Evolutionary conservation across 305 asterid genomes (phyloP).

Genomic region (Solanum hybrid): DNA sequence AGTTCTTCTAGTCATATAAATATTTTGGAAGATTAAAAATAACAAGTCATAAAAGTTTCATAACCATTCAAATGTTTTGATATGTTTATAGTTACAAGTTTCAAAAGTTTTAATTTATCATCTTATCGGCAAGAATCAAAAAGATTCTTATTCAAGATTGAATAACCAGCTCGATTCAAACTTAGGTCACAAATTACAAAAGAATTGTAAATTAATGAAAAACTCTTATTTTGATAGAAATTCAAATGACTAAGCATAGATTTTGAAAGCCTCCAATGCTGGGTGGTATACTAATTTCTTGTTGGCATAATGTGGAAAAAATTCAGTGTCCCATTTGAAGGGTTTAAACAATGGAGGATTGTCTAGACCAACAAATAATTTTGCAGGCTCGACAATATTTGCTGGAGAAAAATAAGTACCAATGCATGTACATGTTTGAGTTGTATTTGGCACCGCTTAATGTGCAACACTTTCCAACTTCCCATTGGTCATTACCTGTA

Average conservation of each 20-base stretch:
- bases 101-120: too few species aligned
- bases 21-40: too few species aligned
- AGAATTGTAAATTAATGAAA: not conserved
- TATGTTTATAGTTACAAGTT: too few species aligned
- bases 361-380: not conserved
- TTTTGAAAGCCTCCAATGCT: not conserved
- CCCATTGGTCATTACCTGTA: slow-evolving; percentile 48
- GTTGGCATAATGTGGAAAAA: not conserved
- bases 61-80: too few species aligned
- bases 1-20: too few species aligned
- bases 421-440: not conserved
- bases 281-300: not conserved
- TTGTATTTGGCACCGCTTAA: slow-evolving; percentile 41
- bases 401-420: not conserved
- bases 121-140: too few species aligned
- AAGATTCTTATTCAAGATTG: too few species aligned
- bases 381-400: not conserved
- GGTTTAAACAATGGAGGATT: not conserved
- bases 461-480: slow-evolving; percentile 39
- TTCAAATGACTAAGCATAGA: not conserved
- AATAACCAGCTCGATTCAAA: too few species aligned
- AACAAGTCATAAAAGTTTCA: too few species aligned
- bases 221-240: not conserved
- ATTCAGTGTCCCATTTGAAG: not conserved
- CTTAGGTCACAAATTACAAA: too few species aligned